Evolutionary conservation across 495 filamentous ascomycete species (phyloP).

Genomic region (Stereocaulon alpinum): DNA sequence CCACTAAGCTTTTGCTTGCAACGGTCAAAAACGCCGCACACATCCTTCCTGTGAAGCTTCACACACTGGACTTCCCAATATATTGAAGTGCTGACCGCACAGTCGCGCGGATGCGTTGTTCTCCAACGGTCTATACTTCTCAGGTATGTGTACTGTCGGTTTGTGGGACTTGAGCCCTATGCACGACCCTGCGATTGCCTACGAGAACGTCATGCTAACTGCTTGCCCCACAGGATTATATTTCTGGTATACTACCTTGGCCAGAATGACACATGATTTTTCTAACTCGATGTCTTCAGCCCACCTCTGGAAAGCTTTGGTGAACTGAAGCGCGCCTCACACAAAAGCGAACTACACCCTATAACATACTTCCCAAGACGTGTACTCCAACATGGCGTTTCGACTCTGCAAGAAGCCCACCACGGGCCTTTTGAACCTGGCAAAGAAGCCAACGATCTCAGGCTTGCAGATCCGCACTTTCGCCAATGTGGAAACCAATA

Average conservation of each 20-base stretch:
- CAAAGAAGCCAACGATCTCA: slow-evolving; percentile 22
- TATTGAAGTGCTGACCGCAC: slow-evolving; percentile 23
- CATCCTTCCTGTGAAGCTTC: neutral
- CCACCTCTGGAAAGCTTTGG: slow-evolving; percentile 95
- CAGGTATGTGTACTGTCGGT: slow-evolving; percentile 54
- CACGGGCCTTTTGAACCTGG: slow-evolving; percentile 40
- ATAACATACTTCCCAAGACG: slow-evolving; percentile 19
- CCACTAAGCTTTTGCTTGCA: neutral
- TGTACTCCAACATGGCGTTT: slow-evolving; percentile 54
- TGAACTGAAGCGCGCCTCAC: slow-evolving; percentile 47
- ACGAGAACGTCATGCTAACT: slow-evolving; percentile 23
- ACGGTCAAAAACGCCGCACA: neutral
- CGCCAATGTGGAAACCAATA: slow-evolving; percentile 58
- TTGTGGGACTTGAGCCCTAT: slow-evolving; percentile 19
- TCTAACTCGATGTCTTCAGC: slow-evolving; percentile 46
- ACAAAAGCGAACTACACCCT: slow-evolving; percentile 20
- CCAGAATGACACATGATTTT: slow-evolving; percentile 25
- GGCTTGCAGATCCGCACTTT: slow-evolving; percentile 48
- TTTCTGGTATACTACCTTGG: slow-evolving; percentile 59
- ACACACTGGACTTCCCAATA: neutral
- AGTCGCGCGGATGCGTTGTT: slow-evolving; percentile 86
- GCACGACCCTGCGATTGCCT: slow-evolving; percentile 6
- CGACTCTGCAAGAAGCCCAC: slow-evolving; percentile 50
- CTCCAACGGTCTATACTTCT: slow-evolving; percentile 88
- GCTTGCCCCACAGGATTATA: slow-evolving; percentile 61